phyloP scores from a whole-genome alignment of 2,329 filamentous ascomycete species.

The Fusarium falciforme region DNA sequence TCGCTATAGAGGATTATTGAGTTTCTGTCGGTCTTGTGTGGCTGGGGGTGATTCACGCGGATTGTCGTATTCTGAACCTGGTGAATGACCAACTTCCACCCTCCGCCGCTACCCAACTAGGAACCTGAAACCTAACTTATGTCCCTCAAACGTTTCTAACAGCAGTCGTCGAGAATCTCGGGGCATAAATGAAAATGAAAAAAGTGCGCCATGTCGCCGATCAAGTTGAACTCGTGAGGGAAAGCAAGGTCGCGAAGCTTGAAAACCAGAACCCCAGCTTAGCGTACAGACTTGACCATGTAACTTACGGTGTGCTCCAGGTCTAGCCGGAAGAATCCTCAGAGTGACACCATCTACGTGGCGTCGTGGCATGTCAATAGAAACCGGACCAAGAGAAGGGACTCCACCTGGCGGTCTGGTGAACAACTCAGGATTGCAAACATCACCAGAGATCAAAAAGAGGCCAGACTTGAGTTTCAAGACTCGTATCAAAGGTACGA shows the following conservation, averaged over 20 bases:
- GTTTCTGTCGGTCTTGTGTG: neutral
- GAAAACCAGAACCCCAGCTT: neutral
- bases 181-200: neutral
- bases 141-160: neutral
- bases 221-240: neutral
- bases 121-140: neutral
- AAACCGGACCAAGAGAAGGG: slow-evolving; percentile 1
- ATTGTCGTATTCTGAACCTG: neutral
- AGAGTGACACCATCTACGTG: slow-evolving; percentile 3
- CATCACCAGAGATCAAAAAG: slow-evolving; percentile 5
- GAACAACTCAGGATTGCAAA: neutral
- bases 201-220: neutral
- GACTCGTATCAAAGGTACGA: neutral
- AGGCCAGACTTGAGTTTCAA: neutral
- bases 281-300: neutral
- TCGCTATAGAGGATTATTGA: neutral
- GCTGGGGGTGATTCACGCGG: neutral
- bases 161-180: neutral
- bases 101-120: neutral
- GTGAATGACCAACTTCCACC: neutral
- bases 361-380: neutral
- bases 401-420: slow-evolving; percentile 29
- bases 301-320: slow-evolving; percentile 25
- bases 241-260: neutral
- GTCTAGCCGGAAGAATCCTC: neutral